Conservation (phyloP, 176 grass and related monocot genomes). For the Juncus inflexus region DNA sequence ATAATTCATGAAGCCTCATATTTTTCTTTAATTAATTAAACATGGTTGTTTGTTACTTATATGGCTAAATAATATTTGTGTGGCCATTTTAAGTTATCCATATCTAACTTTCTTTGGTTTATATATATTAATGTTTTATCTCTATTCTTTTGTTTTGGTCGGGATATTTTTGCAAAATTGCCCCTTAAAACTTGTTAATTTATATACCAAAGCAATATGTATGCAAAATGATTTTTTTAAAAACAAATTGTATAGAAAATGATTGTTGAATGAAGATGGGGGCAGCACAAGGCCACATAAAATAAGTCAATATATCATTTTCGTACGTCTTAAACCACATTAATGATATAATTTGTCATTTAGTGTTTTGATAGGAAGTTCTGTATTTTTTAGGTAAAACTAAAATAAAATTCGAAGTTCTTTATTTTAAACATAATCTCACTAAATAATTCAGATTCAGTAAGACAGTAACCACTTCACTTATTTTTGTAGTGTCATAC, state of each 20-base stretch:
- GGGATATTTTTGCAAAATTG: background rate
- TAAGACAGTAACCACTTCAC: too few species aligned
- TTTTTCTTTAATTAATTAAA: background rate
- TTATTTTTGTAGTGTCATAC: too few species aligned
- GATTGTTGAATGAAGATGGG: too few species aligned
- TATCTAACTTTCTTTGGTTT: background rate
- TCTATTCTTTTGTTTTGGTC: conserved; percentile 5
- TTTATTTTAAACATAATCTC: too few species aligned
- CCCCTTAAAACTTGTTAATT: background rate
- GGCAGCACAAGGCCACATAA: too few species aligned
- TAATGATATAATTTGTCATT: too few species aligned
- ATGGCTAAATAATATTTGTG: conserved; percentile 6
- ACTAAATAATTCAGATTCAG: too few species aligned
- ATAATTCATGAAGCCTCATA: conserved; percentile 3
- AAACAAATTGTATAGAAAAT: background rate
- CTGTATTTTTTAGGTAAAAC: too few species aligned
- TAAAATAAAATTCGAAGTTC: too few species aligned
- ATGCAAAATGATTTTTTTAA: background rate
- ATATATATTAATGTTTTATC: background rate
- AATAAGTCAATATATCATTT: too few species aligned
- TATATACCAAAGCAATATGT: background rate
- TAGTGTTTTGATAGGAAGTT: too few species aligned
- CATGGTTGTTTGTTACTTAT: conserved; percentile 6
- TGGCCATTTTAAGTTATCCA: background rate
- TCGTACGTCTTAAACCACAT: too few species aligned